Percentiles rank a stretch among this genome's conserved stretches.
phyloP scores from a whole-genome alignment of 148 eudicot genomes.

The Pharnaceum exiguum region DNA sequence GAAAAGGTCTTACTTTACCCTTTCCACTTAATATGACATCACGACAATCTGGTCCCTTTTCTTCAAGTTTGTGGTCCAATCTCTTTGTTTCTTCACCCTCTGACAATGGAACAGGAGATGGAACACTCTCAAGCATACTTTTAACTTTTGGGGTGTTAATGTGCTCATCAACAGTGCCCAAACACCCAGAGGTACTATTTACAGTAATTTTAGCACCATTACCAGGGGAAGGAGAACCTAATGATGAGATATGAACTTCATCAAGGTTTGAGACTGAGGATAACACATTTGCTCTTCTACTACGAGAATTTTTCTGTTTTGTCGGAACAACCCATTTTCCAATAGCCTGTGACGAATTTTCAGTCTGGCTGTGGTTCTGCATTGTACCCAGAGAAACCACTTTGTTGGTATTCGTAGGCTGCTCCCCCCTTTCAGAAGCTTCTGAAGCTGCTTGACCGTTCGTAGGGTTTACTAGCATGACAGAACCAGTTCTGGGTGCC shows the following conservation, averaged over 20 bases:
- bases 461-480: conserved; percentile 27
- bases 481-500: conserved; percentile 35
- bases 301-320: conserved; percentile 42
- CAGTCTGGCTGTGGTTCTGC: conserved; percentile 21
- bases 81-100: conserved; percentile 34
- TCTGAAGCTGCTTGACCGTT: conserved; percentile 30
- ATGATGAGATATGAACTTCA: conserved; percentile 30
- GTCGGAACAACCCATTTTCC: conserved; percentile 50
- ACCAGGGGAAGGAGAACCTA: conserved; percentile 25
- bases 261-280: conserved; percentile 35
- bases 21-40: conserved; percentile 23
- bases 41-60: conserved; percentile 23
- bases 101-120: conserved; percentile 32
- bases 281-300: conserved; percentile 44
- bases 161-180: conserved; percentile 20
- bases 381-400: conserved; percentile 23
- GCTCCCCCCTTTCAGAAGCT: conserved; percentile 35
- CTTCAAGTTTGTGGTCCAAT: conserved; percentile 26
- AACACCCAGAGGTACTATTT: conserved; percentile 19
- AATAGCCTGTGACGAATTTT: conserved; percentile 31
- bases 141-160: conserved; percentile 20
- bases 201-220: conserved; percentile 20
- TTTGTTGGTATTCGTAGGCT: conserved; percentile 23
- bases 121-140: conserved; percentile 26
- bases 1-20: conserved; percentile 30